Base-by-base conservation (phyloP, 139 green algal species). In the Zygnema circumcarinatum region DNA sequence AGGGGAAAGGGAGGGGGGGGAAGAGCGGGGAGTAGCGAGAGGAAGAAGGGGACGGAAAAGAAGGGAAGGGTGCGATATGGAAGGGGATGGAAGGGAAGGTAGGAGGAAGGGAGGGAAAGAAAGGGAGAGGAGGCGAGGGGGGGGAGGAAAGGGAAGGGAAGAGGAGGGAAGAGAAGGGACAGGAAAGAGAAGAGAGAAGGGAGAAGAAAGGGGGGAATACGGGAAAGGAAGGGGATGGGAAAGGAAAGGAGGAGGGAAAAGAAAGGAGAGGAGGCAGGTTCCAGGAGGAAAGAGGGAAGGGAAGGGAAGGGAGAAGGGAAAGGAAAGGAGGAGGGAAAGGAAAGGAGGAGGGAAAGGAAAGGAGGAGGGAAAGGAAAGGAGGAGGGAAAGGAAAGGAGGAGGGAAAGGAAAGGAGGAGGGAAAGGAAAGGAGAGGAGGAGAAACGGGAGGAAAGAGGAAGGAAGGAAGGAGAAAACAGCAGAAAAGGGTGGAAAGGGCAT, bases 271-370 rank as follows among this genome's bases (percentile, higher is more conserved):
- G 41, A 16, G 47, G 47, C 7, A 62, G 47, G 16, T 74, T 33
- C 32, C 2, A 32, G 76, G 29, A 29, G 22, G 16, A n/a, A 35
- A 29, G 39, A 22, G n/a, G 7, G 38, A 35, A 16, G 2, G 76
- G 7, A 76, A 35, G 47, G 38, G 2, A 29, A 69, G 39, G 35
- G 39, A 32, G 76, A 84, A 74, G 67, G 39, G 76, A 83, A 67
- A 21, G 62, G 29, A 54, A n/a, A 52, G 74, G 52, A 52, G 74
- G 2, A 22, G 32, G 74, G 47, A 52, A 11, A 78, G 69, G 69
- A 38, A 38, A 22, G 69, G 69, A 78, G 69, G 35, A 78, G 11
- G 35, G 11, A 78, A 78, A 38, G 11, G 47, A 33, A 72, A 72
- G 74, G 11, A 31, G 69, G 69, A 79, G 20, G 16, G 20, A 36